Evolutionary conservation across 257 asterid genomes (phyloP).

Genomic region (Penstemon newberryi): DNA sequence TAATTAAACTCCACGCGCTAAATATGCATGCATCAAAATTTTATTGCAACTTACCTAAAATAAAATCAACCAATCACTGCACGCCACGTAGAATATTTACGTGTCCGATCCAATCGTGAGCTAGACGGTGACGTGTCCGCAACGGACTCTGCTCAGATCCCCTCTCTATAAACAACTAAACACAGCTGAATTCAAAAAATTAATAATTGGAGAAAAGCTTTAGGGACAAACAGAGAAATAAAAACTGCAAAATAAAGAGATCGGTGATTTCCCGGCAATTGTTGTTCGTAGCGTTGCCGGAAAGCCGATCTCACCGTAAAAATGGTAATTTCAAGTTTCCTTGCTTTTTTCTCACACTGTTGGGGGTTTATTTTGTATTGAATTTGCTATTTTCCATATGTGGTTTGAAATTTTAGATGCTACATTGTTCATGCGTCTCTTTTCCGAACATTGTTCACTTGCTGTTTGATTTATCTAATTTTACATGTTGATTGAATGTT

Average conservation of each 20-base stretch:
- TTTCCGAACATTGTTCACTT: neutral
- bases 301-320: conserved; percentile 34
- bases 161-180: conserved; percentile 17
- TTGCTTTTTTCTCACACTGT: neutral
- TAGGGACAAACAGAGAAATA: neutral
- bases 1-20: no score
- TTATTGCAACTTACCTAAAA: neutral
- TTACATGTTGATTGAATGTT: neutral
- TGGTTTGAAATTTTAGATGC: neutral
- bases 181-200: neutral
- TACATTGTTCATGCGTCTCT: neutral
- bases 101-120: conserved; percentile 29
- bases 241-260: conserved; percentile 7
- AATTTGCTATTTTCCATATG: conserved; percentile 6
- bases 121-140: conserved; percentile 18
- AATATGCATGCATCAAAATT: neutral
- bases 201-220: neutral
- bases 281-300: conserved; percentile 8
- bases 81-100: conserved; percentile 36
- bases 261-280: conserved; percentile 35
- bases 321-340: conserved; percentile 39
- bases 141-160: conserved; percentile 19
- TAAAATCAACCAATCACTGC: conserved; percentile 16
- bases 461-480: neutral
- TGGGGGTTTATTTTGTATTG: neutral